A percentile compares a stretch with the other conserved stretches of the same genome.
phyloP scores from a whole-genome alignment of 139 green algal genomes.

The Astrephomene gubernaculifera region DNA sequence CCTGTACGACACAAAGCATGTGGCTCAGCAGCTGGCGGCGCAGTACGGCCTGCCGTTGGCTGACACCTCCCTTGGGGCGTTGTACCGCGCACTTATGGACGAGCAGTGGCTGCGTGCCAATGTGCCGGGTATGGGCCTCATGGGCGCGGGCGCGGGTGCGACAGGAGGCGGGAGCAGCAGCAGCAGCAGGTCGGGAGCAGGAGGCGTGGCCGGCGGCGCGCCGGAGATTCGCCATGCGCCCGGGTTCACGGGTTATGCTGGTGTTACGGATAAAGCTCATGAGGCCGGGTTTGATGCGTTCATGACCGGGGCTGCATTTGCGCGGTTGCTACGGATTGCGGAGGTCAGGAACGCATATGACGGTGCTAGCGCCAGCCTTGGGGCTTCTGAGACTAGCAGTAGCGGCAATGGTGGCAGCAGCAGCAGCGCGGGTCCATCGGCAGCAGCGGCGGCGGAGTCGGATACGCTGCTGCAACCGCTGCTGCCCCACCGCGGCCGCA shows the following conservation, averaged over 20 bases:
- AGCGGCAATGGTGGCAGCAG: background rate
- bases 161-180: background rate
- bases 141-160: background rate
- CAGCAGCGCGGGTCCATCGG: background rate
- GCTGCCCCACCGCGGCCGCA: conserved; percentile 2
- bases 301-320: conserved; percentile 77
- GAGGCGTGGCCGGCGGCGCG: background rate
- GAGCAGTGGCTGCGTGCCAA: conserved; percentile 14
- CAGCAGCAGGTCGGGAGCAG: no score
- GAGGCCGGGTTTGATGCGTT: conserved; percentile 86
- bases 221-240: conserved; percentile 39
- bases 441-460: background rate
- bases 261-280: conserved; percentile 61
- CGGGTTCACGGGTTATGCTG: conserved; percentile 33
- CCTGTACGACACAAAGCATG: conserved; percentile 82
- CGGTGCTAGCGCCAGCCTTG: background rate
- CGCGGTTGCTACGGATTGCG: conserved; percentile 52
- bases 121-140: background rate
- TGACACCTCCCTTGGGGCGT: conserved; percentile 40
- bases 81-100: conserved; percentile 22
- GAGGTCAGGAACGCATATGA: no score
- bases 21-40: conserved; percentile 48
- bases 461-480: conserved; percentile 18
- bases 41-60: background rate
- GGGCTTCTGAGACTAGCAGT: background rate